Evolutionary conservation across 2,329 filamentous ascomycete species (phyloP).

Genomic region (Cytospora piceae): DNA sequence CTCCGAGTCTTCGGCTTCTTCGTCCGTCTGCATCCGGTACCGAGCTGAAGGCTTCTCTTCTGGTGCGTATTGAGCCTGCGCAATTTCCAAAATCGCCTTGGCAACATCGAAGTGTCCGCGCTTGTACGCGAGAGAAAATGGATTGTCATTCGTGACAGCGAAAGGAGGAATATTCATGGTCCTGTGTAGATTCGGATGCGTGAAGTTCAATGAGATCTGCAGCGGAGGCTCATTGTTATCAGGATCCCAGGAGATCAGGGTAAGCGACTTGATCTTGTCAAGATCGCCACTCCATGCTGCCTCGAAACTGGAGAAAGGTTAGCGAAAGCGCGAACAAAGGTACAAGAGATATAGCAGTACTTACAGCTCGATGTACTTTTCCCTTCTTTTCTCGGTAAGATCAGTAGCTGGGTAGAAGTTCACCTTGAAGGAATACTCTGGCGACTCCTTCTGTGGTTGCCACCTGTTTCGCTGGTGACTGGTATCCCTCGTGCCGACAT

Average conservation of each 20-base stretch:
- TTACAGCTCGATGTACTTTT: slow-evolving; percentile 67
- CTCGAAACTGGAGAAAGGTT: slow-evolving; percentile 59
- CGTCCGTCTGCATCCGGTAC: slow-evolving; percentile 49
- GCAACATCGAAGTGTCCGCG: slow-evolving; percentile 68
- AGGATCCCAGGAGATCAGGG: slow-evolving; percentile 61
- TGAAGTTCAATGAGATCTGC: slow-evolving; percentile 63
- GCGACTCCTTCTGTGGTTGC: slow-evolving; percentile 34
- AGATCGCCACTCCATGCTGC: slow-evolving; percentile 74
- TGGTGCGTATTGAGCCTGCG: slow-evolving; percentile 68
- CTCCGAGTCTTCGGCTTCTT: slow-evolving; percentile 45
- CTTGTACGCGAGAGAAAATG: slow-evolving; percentile 71
- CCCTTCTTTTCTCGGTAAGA: slow-evolving; percentile 57
- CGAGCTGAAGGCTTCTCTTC: slow-evolving; percentile 54
- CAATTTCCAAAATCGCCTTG: slow-evolving; percentile 69
- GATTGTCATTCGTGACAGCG: slow-evolving; percentile 41
- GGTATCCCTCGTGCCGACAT: slow-evolving; percentile 41
- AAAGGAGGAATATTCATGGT: no score
- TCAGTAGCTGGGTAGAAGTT: slow-evolving; percentile 57
- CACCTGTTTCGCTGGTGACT: slow-evolving; percentile 15
- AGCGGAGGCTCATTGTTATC: slow-evolving; percentile 61
- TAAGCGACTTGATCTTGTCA: slow-evolving; percentile 66
- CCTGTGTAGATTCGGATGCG: no score
- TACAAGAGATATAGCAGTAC: slow-evolving; percentile 33
- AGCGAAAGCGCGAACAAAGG: slow-evolving; percentile 29
- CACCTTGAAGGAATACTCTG: slow-evolving; percentile 53